A percentile compares a stretch with the other conserved stretches of the same genome.
phyloP scores from a whole-genome alignment of 129 eudicot genomes.

The Oenanthe sinensis region DNA sequence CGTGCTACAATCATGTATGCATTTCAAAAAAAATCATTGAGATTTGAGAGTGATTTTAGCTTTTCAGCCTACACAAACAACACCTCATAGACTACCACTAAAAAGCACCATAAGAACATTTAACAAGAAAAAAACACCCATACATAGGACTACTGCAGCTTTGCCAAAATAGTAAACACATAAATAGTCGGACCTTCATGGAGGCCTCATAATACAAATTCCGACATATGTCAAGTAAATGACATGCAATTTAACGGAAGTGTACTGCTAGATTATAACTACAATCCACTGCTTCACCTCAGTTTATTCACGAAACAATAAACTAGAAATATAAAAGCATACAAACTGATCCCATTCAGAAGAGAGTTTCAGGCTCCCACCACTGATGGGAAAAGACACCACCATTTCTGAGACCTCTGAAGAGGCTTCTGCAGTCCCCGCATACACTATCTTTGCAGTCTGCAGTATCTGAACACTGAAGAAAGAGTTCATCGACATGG shows the following conservation, averaged over 20 bases:
- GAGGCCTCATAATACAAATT: not conserved
- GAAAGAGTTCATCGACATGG: constrained; percentile 73
- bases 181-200: not conserved
- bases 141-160: too few relatives aligned
- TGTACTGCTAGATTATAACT: constrained; percentile 7
- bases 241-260: constrained; percentile 16
- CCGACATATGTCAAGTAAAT: not conserved
- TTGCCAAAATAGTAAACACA: not conserved
- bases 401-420: constrained; percentile 45
- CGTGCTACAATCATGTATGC: not conserved
- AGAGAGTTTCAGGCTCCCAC: constrained; percentile 33
- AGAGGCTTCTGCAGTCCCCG: constrained; percentile 45
- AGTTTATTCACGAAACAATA: constrained; percentile 25
- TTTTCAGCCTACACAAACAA: not conserved
- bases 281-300: constrained; percentile 31
- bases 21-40: too few relatives aligned
- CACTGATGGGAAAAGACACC: constrained; percentile 76
- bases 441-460: constrained; percentile 35
- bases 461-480: constrained; percentile 39
- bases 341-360: not conserved
- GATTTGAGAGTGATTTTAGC: too few relatives aligned
- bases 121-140: too few relatives aligned
- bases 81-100: not conserved
- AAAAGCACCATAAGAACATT: not conserved
- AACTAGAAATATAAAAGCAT: constrained; percentile 1